Percentiles rank a stretch among this genome's conserved stretches.
Evolutionary conservation across 1,284 basidiomycete genomes (phyloP).

Genomic region (Cutaneotrichosporon sp.): DNA sequence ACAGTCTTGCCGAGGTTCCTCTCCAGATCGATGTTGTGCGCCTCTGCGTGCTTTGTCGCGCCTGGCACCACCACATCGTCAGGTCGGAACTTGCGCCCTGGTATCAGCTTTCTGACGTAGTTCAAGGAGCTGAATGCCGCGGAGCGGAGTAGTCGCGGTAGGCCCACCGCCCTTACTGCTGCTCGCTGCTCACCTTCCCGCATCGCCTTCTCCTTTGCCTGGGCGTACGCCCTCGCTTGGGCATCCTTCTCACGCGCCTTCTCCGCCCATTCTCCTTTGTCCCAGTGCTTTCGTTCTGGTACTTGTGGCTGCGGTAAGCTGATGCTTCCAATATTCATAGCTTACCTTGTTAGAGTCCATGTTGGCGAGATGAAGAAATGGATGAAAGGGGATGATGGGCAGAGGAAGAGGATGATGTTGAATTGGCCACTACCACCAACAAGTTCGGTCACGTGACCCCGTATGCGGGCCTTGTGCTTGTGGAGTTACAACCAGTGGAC

Average conservation of each 20-base stretch:
- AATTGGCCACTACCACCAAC: background rate
- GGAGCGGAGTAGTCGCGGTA: too few relatives aligned
- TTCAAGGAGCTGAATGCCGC: too few relatives aligned
- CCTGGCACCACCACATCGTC: constrained; percentile 77
- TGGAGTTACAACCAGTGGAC: too few relatives aligned
- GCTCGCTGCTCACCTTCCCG: constrained; percentile 60
- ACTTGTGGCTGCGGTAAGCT: background rate
- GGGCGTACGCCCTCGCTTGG: constrained; percentile 37
- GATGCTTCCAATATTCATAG: too few relatives aligned
- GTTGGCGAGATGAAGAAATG: background rate
- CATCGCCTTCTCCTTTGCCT: constrained; percentile 50
- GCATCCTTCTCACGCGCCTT: constrained; percentile 48
- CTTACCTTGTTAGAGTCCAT: constrained; percentile 1
- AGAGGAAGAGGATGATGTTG: too few relatives aligned
- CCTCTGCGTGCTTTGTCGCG: constrained; percentile 70
- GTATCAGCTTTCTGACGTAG: constrained; percentile 2
- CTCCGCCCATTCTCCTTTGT: constrained; percentile 47
- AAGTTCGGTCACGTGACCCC: too few relatives aligned
- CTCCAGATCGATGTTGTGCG: constrained; percentile 75
- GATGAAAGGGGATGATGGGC: too few relatives aligned
- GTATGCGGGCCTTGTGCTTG: too few relatives aligned
- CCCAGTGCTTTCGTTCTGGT: constrained; percentile 37
- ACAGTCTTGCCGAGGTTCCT: constrained; percentile 90
- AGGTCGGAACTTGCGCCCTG: constrained; percentile 71
- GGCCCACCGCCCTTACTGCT: background rate